Percentiles rank a stretch among this genome's conserved stretches.
phyloP scores from a whole-genome alignment of 2,329 filamentous ascomycete species.

The Colletotrichum echinochloae region DNA sequence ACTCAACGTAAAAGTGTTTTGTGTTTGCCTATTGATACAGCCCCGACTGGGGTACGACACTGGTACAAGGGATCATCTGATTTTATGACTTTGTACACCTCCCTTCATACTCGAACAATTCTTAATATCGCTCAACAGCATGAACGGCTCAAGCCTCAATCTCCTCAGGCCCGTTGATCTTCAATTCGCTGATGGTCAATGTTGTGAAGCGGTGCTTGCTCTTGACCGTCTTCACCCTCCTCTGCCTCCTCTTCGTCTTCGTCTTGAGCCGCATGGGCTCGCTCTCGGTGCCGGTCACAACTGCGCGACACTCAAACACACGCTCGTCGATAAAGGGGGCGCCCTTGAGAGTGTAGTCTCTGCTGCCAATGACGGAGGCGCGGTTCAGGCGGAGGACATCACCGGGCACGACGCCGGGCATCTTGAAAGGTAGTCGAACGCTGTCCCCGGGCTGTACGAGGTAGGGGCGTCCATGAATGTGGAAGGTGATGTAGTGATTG shows the following conservation, averaged over 20 bases:
- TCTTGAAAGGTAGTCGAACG: slow-evolving; percentile 82
- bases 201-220: slow-evolving; percentile 95
- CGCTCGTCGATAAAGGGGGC: slow-evolving; percentile 84
- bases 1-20: slow-evolving; percentile 16
- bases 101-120: slow-evolving; percentile 30
- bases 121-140: background rate
- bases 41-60: slow-evolving; percentile 14
- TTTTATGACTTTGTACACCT: slow-evolving; percentile 22
- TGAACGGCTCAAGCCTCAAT: slow-evolving; percentile 46
- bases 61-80: slow-evolving; percentile 14
- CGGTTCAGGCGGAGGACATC: slow-evolving; percentile 91
- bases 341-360: slow-evolving; percentile 91
- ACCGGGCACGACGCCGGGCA: slow-evolving; percentile 81
- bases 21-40: slow-evolving; percentile 38
- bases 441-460: slow-evolving; percentile 82
- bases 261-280: slow-evolving; percentile 82
- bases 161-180: slow-evolving; percentile 64
- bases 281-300: slow-evolving; percentile 85
- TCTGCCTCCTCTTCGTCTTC: slow-evolving; percentile 84
- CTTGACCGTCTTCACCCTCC: slow-evolving; percentile 78
- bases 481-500: slow-evolving; percentile 81
- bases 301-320: slow-evolving; percentile 86
- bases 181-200: slow-evolving; percentile 84
- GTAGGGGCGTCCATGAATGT: slow-evolving; percentile 84
- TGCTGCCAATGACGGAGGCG: slow-evolving; percentile 82